phyloP scores from a whole-genome alignment of 2,329 filamentous ascomycete species.

The Elsinoe necatrix region DNA sequence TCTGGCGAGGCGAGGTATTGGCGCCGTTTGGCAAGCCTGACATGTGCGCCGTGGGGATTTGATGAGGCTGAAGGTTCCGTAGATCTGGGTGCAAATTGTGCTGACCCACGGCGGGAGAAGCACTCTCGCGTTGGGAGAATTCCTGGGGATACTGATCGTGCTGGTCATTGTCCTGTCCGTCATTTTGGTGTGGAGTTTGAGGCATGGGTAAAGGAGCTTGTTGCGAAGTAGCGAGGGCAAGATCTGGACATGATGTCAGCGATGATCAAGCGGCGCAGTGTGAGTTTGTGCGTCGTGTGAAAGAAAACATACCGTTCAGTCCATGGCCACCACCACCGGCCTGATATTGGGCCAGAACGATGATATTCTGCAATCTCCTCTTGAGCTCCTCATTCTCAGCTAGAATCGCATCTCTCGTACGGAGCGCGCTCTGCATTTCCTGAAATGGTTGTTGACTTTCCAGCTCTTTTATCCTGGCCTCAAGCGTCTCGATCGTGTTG shows the following conservation, averaged over 20 bases:
- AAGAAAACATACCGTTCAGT: slow-evolving; percentile 34
- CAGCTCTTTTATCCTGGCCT: slow-evolving; percentile 64
- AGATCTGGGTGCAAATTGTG: slow-evolving; percentile 29
- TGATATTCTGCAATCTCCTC: slow-evolving; percentile 55
- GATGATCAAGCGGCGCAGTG: slow-evolving; percentile 7
- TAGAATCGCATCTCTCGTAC: slow-evolving; percentile 61
- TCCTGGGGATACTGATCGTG: slow-evolving; percentile 19
- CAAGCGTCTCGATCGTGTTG: slow-evolving; percentile 66
- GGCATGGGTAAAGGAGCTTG: slow-evolving; percentile 35
- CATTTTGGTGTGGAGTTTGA: slow-evolving; percentile 8
- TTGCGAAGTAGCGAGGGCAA: slow-evolving; percentile 40
- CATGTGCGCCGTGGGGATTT: slow-evolving; percentile 12
- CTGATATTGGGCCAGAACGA: slow-evolving; percentile 56
- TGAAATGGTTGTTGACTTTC: slow-evolving; percentile 74
- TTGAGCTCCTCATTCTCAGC: slow-evolving; percentile 74
- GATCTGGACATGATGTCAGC: slow-evolving; percentile 30
- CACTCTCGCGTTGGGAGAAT: slow-evolving; percentile 13
- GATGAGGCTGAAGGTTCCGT: slow-evolving; percentile 18
- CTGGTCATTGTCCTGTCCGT: slow-evolving; percentile 12
- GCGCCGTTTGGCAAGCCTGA: slow-evolving; percentile 11
- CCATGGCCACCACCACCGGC: slow-evolving; percentile 35
- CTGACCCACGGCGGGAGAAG: slow-evolving; percentile 18
- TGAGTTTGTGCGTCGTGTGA: not conserved
- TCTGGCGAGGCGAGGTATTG: slow-evolving; percentile 6
- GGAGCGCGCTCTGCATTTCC: slow-evolving; percentile 67